Conservation (phyloP, 768 basidiomycete genomes). For the Kwoniella botswanensis region DNA sequence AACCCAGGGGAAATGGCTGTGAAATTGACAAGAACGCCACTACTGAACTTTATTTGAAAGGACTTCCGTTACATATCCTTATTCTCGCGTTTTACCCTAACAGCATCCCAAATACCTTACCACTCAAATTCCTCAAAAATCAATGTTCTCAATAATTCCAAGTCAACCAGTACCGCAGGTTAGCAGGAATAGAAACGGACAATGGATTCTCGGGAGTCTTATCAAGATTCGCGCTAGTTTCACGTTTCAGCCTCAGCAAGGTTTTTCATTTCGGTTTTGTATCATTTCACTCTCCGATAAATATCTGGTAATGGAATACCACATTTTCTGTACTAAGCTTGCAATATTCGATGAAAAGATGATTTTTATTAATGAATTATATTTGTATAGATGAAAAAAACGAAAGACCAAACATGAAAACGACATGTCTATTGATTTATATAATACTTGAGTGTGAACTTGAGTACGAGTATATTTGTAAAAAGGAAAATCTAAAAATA, state of each 20-base stretch:
- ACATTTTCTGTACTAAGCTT: too few relatives aligned
- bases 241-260: neutral
- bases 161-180: too few relatives aligned
- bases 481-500: too few relatives aligned
- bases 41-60: neutral
- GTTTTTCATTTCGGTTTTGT: neutral
- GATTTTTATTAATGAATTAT: too few relatives aligned
- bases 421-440: too few relatives aligned
- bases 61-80: conserved; percentile 8
- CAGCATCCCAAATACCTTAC: neutral
- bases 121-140: neutral
- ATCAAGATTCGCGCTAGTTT: neutral
- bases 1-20: neutral
- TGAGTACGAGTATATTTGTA: too few relatives aligned
- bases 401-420: too few relatives aligned
- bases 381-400: too few relatives aligned
- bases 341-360: too few relatives aligned
- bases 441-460: too few relatives aligned
- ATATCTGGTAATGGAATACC: neutral
- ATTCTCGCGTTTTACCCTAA: conserved; percentile 23
- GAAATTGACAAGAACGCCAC: neutral
- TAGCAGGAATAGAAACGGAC: too few relatives aligned
- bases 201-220: neutral
- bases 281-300: conserved; percentile 16
- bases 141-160: neutral